Conservation (phyloP, 2,329 filamentous ascomycete genomes). For the Ceratocystis cacaofunesta region DNA sequence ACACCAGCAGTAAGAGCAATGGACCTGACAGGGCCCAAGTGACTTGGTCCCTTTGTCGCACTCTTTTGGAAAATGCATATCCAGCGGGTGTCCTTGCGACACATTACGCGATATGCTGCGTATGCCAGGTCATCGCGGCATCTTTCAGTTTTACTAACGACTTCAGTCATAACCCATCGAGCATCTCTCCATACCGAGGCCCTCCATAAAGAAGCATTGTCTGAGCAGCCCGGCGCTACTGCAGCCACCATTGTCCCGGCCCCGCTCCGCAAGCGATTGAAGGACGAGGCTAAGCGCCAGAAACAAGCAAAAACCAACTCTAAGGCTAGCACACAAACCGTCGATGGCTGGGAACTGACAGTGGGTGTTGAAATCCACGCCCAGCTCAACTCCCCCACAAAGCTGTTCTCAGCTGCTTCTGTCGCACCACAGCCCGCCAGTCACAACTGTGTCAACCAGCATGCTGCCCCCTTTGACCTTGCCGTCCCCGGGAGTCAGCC, state of each 20-base stretch:
- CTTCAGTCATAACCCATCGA: background rate
- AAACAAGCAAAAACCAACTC: slow-evolving; percentile 41
- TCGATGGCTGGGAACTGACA: slow-evolving; percentile 73
- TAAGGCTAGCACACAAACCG: slow-evolving; percentile 34
- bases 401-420: slow-evolving; percentile 73
- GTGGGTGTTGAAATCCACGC: slow-evolving; percentile 97
- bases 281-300: slow-evolving; percentile 54
- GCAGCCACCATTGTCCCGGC: slow-evolving; percentile 17
- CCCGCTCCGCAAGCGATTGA: slow-evolving; percentile 56
- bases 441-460: slow-evolving; percentile 51
- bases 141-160: background rate
- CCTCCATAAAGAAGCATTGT: slow-evolving; percentile 5
- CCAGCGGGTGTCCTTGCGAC: background rate
- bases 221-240: slow-evolving; percentile 17
- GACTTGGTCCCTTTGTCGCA: background rate
- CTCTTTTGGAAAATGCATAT: background rate
- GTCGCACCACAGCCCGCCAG: slow-evolving; percentile 28
- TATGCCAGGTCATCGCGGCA: background rate
- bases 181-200: slow-evolving; percentile 18
- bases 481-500: slow-evolving; percentile 84
- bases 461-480: slow-evolving; percentile 76
- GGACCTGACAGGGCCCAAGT: background rate
- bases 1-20: background rate
- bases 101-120: background rate
- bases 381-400: slow-evolving; percentile 74